Evolutionary conservation across 2,329 filamentous ascomycete genomes (phyloP), one percentile per base, ranked within the genome.

Genomic region (Exophiala mesophila): DNA sequence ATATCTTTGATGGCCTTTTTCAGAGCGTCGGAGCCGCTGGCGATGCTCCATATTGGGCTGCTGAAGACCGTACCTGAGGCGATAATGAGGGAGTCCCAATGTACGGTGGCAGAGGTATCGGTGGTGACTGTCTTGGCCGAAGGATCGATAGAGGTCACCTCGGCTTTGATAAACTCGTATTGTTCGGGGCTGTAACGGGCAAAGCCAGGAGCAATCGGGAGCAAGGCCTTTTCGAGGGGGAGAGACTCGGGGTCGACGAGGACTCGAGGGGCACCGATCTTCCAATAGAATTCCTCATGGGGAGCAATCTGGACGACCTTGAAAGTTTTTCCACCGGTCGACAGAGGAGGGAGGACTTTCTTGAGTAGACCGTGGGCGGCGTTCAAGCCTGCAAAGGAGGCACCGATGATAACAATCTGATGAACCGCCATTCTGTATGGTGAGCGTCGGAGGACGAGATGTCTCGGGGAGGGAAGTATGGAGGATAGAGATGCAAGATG

Each of bases 291-390:
- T 29, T 69, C 63, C 3, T 66, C 62, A 10, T 71, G 71, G 3
- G 75, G 73, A 41, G 73, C 71, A 52, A 82, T 65, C 13, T 79
- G 62, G 39, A 71, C 70, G 31, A 82, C 60, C 43, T 74, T 74
- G 56, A 64, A 35, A 63, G 42, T 49, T 57, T 36, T 57, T 53
- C 26, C 59, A 54, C 3, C 53, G 41, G 18, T 56, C 56, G 28
- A 53, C 37, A 60, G 49, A 4, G 52, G 44, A 13, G 59, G 55
- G 13, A 58, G 32, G 33, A 57, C 54, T 34, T 59, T 57, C 38
- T 60, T 59, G 17, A 69, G 59, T 35, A 69, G 54, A 10, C 56
- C 53, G 42, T 68, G 63, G 23, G 64, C 62, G n/a, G 61, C 55
- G 19, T 41, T 43, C 4, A 65, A 41, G 29, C 64, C 66, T 8